Conservation (phyloP, 2,329 filamentous ascomycete species). For the Neofusicoccum laricinum region DNA sequence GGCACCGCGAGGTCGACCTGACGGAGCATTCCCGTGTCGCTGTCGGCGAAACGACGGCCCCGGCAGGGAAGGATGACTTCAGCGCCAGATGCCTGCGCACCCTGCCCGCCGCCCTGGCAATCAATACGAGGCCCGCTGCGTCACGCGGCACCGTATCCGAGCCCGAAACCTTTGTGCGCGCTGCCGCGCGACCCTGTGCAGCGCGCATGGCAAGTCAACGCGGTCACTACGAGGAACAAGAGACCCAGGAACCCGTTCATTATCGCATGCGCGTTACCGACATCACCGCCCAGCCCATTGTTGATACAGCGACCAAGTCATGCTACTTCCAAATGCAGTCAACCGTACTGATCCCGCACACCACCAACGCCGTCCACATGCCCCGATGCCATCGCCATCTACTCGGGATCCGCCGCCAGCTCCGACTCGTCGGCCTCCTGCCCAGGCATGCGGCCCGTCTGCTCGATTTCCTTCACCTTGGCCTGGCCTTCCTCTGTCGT, state of each 20-base stretch:
- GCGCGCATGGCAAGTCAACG: too few species aligned
- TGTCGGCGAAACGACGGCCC: not conserved
- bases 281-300: not conserved
- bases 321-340: not conserved
- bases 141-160: not conserved
- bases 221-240: not conserved
- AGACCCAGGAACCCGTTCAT: too few species aligned
- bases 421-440: constrained; percentile 22
- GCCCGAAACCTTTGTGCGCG: too few species aligned
- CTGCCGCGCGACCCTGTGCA: too few species aligned
- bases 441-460: constrained; percentile 36
- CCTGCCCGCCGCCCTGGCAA: not conserved
- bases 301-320: not conserved
- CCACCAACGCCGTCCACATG: constrained; percentile 1
- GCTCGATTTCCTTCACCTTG: constrained; percentile 67
- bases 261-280: not conserved
- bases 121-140: not conserved
- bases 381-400: not conserved
- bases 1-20: constrained; percentile 2
- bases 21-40: constrained; percentile 6
- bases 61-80: not conserved
- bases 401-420: constrained; percentile 14
- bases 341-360: not conserved
- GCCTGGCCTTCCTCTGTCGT: constrained; percentile 83
- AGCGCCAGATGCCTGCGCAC: not conserved